Evolutionary conservation across 2,329 filamentous ascomycete species (phyloP).

Genomic region (Fusarium irregulare): DNA sequence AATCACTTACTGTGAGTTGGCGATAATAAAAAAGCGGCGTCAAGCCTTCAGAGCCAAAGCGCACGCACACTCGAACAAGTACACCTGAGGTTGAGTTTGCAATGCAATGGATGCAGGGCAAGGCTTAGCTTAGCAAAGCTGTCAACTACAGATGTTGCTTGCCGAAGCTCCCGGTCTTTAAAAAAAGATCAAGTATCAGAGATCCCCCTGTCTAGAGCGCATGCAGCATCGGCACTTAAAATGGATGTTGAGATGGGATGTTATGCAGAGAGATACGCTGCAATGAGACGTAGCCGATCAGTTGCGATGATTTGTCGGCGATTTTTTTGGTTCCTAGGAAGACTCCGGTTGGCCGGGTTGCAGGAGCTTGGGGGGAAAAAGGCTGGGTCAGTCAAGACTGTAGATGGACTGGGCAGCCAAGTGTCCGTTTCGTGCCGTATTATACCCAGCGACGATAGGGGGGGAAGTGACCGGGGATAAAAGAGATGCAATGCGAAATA

Average conservation of each 20-base stretch:
- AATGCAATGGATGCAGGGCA: background rate
- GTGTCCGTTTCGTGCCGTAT: slow-evolving; percentile 22
- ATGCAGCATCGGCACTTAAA: slow-evolving; percentile 41
- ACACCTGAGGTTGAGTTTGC: slow-evolving; percentile 12
- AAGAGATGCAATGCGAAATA: slow-evolving; percentile 5
- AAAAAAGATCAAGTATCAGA: slow-evolving; percentile 25
- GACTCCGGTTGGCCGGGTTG: slow-evolving; percentile 43
- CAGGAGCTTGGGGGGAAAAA: slow-evolving; percentile 30
- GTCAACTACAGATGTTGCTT: slow-evolving; percentile 28
- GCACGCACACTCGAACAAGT: background rate
- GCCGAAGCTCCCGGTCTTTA: slow-evolving; percentile 31
- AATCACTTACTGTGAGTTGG: slow-evolving; percentile 39
- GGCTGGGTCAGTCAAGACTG: slow-evolving; percentile 19
- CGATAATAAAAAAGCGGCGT: slow-evolving; percentile 26
- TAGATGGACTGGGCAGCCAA: slow-evolving; percentile 31
- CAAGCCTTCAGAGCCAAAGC: slow-evolving; percentile 26
- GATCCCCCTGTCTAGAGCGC: slow-evolving; percentile 38
- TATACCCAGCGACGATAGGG: slow-evolving; percentile 24
- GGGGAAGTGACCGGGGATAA: slow-evolving; percentile 17
- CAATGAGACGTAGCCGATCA: slow-evolving; percentile 37
- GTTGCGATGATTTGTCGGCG: slow-evolving; percentile 29
- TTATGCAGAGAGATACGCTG: slow-evolving; percentile 40
- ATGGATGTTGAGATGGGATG: slow-evolving; percentile 35
- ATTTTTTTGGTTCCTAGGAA: slow-evolving; percentile 25
- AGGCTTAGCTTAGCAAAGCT: slow-evolving; percentile 17